Base-by-base conservation (phyloP, 805 yeast species). In the Ogataea parapolymorpha region DNA sequence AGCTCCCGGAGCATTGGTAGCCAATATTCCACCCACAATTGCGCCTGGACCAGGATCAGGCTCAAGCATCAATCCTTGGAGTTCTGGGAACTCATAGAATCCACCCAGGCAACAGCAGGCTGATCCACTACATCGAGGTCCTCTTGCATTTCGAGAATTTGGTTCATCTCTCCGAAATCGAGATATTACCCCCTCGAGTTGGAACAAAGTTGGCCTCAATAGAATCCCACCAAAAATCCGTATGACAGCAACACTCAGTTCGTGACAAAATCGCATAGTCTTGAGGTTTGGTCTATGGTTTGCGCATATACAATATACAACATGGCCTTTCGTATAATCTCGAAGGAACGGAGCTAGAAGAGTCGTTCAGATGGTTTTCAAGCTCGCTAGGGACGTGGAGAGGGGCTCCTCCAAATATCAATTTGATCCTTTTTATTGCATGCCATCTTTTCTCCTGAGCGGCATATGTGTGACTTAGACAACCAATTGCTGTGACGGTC, bases 31-130 rank as follows among this genome's bases (percentile, higher is more conserved):
- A 27, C 87, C 85, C 43, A 85, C 75, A 50, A 78, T 69, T 1
- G 91, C 93, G 37, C 88, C 87, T 14, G 91, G 88, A 31, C 87
- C 90, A 0, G 69, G 84, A 59, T 84, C 90, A 7, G 85, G 83
- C 0, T 91, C 91, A 55, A 83, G 81, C 58, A 85, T 59, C 17
- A 80, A 59, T 1, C 77, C 77, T 44, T 71, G 57, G 11, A 75
- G 74, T 10, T 59, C 60, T 34, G 80, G 53, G 42, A 60, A 70
- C 32, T 78, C 82, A 51, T 78, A 79, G 42, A 85, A 62, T 28
- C 79, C 61, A 75, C 81, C 90, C 93, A 85, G 6, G 82, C 85
- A 12, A 85, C 80, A 26, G 91, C 88, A 0, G 89, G 86, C 54
- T 85, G 86, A n/a, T 85, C 87, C 11, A 71, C 76, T 11, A 81